A percentile compares a stretch with the other conserved stretches of the same genome.
These are phyloP conservation scores for Linnemannia exigua DNA, from an alignment of 192 early-diverging fungal species.

Conservation along the genomic window DNA sequence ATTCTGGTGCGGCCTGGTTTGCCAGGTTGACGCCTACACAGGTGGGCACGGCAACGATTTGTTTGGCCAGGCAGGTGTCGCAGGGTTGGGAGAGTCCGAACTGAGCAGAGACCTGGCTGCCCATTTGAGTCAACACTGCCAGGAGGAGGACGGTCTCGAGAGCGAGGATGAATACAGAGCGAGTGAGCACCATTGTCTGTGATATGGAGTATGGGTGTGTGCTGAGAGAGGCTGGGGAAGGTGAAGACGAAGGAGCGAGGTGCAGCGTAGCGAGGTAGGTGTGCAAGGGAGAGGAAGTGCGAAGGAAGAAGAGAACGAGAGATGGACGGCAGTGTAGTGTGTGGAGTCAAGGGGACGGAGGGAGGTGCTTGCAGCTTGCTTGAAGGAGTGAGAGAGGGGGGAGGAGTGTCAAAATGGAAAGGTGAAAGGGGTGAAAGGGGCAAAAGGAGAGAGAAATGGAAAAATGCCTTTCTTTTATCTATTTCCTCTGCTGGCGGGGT, in stretches of 20 bases:
- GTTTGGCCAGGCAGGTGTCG: slow-evolving; percentile 31
- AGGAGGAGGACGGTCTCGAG: slow-evolving; percentile 11
- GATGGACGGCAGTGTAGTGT: neutral
- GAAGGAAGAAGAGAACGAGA: neutral
- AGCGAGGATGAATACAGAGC: slow-evolving; percentile 1
- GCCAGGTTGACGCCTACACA: slow-evolving; percentile 35
- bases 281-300: neutral
- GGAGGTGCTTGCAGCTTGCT: no score
- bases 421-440: no score
- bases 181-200: slow-evolving; percentile 12
- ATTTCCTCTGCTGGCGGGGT: neutral
- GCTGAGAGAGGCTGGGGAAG: neutral
- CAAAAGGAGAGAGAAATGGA: no score
- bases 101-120: slow-evolving; percentile 28
- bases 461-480: neutral
- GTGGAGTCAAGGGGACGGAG: no score
- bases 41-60: slow-evolving; percentile 18
- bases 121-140: neutral
- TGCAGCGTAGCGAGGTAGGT: neutral
- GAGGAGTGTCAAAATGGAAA: no score
- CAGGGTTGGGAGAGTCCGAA: slow-evolving; percentile 41
- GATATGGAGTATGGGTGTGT: neutral
- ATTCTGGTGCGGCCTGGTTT: slow-evolving; percentile 13
- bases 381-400: no score
- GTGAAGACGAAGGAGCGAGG: neutral